A percentile compares a stretch with the other conserved stretches of the same genome.
Conservation (phyloP, 257 asterid species). For the Solanum corneliomulleri region DNA sequence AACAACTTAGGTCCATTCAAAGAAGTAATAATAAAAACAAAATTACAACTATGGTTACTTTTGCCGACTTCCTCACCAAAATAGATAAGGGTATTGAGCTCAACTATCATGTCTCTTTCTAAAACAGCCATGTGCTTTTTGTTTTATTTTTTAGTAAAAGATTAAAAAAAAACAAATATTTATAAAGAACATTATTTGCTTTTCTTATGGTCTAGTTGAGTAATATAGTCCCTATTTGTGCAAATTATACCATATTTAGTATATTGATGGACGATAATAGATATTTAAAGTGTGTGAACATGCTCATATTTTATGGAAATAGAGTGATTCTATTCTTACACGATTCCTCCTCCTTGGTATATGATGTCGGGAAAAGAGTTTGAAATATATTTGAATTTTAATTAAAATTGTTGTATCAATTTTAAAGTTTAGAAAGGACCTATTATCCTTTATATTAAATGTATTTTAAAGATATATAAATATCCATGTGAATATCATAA, state of each 20-base stretch:
- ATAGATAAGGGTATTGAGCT: not conserved
- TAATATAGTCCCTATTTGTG: not conserved
- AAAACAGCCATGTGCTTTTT: not conserved
- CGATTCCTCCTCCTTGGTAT: not conserved
- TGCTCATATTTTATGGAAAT: not conserved
- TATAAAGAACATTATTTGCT: not conserved
- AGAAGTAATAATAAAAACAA: not conserved
- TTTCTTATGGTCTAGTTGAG: not conserved
- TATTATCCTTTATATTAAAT: too few relatives aligned
- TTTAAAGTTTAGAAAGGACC: too few relatives aligned
- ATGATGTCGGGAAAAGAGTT: not conserved
- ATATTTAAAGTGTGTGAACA: not conserved
- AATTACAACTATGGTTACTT: not conserved
- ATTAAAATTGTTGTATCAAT: too few relatives aligned
- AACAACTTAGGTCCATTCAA: not conserved
- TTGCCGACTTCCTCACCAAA: not conserved
- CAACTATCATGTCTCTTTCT: not conserved
- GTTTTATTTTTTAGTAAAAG: not conserved
- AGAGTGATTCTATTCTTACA: not conserved
- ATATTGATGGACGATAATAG: not conserved
- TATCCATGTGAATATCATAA: too few relatives aligned
- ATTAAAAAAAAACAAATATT: not conserved
- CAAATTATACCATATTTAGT: too few relatives aligned
- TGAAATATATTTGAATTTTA: too few relatives aligned
- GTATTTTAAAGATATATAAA: too few relatives aligned